Evolutionary conservation across 345 rosid genomes (phyloP), one percentile per base, ranked within the genome.

Genomic region (Populus ilicifolia): DNA sequence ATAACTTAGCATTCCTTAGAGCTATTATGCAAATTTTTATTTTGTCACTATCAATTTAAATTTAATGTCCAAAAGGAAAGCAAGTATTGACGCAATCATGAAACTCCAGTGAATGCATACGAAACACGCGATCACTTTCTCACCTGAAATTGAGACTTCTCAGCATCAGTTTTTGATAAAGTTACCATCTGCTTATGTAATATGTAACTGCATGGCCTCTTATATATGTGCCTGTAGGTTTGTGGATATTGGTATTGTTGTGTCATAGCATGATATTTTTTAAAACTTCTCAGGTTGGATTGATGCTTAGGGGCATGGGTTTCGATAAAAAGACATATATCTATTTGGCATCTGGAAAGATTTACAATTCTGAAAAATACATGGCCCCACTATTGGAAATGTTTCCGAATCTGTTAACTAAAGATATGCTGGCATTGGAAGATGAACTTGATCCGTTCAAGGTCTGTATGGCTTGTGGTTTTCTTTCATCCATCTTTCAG

Each of bases 301-400:
- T 96, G 87, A 96, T 96, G 97, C 92, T 96, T 66, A 90, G 99
- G 86, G 99, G 99, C 81, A 96, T 96, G 97, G 98, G 99, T 48
- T 96, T 96, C 79, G 92, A 87, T 84, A 91, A 89, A 77, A 90
- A 87, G 82, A 96, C 98, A 1, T 86, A 86, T 69, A 91, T 96
- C 25, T 96, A 46, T 85, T 85, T 96, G 86, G 99, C 99, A 64
- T 92, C 99, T 79, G 99, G 99, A 72, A 87, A 90, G 83, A 96
- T 96, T 84, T 94, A 96, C 85, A 87, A 92, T 79, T 90, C 92
- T 7, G 97, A 94, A 84, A 92, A 86, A 85, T 88, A 91, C 20
- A 96, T 94, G 99, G 90, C 90, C 50, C 98, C 99, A 0, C 80
- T 96, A 75, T 75, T 92, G 79, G 98, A 96, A 87, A 96, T 96